Evolutionary conservation across 2,329 filamentous ascomycete species (phyloP).

Genomic region (Penicillium sp.): DNA sequence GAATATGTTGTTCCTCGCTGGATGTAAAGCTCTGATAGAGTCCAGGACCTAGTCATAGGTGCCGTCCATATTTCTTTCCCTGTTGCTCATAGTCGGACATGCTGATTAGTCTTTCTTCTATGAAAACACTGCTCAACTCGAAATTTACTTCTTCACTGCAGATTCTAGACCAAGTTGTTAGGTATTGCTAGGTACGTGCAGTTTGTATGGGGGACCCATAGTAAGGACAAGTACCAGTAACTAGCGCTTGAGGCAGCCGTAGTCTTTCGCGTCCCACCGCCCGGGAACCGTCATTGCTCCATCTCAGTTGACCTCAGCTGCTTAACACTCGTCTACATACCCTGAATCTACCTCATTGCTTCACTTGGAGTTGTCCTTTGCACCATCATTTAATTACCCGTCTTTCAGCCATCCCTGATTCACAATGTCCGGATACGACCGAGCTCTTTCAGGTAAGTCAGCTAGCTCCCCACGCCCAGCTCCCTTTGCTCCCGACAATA

Average conservation of each 20-base stretch:
- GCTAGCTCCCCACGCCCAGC: slow-evolving; percentile 23
- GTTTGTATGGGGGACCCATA: slow-evolving; percentile 4
- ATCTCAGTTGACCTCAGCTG: slow-evolving; percentile 17
- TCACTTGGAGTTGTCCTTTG: not conserved
- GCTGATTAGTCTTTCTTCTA: not conserved
- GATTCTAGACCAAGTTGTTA: not conserved
- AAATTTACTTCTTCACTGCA: not conserved
- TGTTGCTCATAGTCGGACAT: no score
- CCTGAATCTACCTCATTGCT: slow-evolving; percentile 8
- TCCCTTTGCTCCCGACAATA: slow-evolving; percentile 31
- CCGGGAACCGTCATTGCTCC: slow-evolving; percentile 27
- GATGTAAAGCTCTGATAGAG: no score
- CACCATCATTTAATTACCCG: not conserved
- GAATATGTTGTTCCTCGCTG: not conserved
- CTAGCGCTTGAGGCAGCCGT: slow-evolving; percentile 22
- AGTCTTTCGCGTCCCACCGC: slow-evolving; percentile 28
- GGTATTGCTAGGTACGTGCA: slow-evolving; percentile 4
- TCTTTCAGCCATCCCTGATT: slow-evolving; percentile 6
- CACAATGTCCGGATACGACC: slow-evolving; percentile 88
- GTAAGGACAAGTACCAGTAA: slow-evolving; percentile 1
- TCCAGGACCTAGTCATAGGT: no score
- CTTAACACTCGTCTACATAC: slow-evolving; percentile 13
- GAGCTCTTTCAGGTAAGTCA: slow-evolving; percentile 90
- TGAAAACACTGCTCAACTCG: not conserved
- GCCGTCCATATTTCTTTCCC: no score